Evolutionary conservation across 352 stramenopile species (phyloP).

Genomic region (Phytopythium kandeliae): DNA sequence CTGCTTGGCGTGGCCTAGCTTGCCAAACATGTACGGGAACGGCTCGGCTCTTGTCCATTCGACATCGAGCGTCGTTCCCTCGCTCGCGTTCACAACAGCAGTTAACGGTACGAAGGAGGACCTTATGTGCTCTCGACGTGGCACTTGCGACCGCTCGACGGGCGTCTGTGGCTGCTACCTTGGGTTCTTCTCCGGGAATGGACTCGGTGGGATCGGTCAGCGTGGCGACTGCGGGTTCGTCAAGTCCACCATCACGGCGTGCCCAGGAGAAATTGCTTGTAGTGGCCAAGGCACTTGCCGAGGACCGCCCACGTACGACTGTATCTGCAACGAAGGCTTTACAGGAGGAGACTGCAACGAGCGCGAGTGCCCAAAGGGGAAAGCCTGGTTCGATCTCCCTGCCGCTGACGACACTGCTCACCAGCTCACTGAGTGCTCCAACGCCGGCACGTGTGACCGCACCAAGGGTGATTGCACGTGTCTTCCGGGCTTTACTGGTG

Average conservation of each 20-base stretch:
- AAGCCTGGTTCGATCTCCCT: constrained; percentile 65
- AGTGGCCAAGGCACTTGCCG: constrained; percentile 69
- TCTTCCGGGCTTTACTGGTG: constrained; percentile 52
- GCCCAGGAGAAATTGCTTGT: constrained; percentile 66
- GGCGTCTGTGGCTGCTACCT: constrained; percentile 82
- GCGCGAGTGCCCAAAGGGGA: constrained; percentile 54
- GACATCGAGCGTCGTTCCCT: constrained; percentile 34
- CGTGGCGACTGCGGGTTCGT: constrained; percentile 91
- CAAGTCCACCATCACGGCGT: constrained; percentile 46
- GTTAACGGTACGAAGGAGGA: constrained; percentile 89
- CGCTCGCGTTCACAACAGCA: constrained; percentile 42
- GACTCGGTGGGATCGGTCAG: constrained; percentile 69
- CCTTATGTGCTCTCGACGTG: constrained; percentile 79
- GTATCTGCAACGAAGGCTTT: constrained; percentile 75
- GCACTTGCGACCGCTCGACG: constrained; percentile 64
- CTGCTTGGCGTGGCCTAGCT: constrained; percentile 11
- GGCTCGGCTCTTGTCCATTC: constrained; percentile 39
- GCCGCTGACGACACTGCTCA: constrained; percentile 43
- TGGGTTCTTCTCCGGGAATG: constrained; percentile 83
- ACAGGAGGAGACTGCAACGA: constrained; percentile 69
- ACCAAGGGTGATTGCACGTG: constrained; percentile 69
- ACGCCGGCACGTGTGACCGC: constrained; percentile 61
- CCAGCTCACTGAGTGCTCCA: constrained; percentile 60
- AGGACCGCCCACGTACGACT: constrained; percentile 70
- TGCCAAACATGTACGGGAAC: constrained; percentile 58